Evolutionary conservation across 2,329 filamentous ascomycete genomes (phyloP), one percentile per base, ranked within the genome.

Genomic region (Pseudogymnoascus sp.): DNA sequence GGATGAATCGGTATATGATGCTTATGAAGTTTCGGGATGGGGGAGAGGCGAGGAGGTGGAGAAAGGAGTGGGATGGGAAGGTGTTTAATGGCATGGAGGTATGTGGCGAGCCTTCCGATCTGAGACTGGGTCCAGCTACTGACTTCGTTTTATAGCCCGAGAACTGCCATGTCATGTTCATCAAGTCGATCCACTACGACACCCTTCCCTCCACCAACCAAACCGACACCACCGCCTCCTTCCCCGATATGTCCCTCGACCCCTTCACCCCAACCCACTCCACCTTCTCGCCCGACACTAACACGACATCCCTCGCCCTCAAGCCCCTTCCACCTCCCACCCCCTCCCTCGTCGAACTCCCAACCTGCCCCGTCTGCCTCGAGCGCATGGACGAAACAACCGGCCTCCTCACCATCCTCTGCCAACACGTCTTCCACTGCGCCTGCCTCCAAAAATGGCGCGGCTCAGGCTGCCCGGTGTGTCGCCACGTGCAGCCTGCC

Each of bases 381-480:
- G 95, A 99, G 74, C 88, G 93, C 59, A 99, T 99, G 95, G 93
- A 97, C 74, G 50, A 59, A 10, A 97, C 93, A 0, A 96, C 92
- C 0, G 95, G 95, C 0, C 80, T 99, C 2, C 85, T 99, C 72
- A 99, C 95, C 0, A 97, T 97, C 42, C 87, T 96, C 31, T 99
- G 95, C 73, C 93, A 97, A 71, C 95, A 99, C 71, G 91, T 97
- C 61, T 99, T 99, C 73, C 95, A 99, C 74, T 97, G 95, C 73
- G 93, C 88, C 1, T 99, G 95, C 75, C 81, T 99, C 0, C 90
- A 96, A 72, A 97, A 95, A 73, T 99, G 95, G 95, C 91, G 90
- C 72, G 93, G 93, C 4, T 89, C 87, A 26, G 93, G 93, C 4
- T 99, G 95, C 72, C 95, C 95, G 0, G 92, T 99, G 6, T 99